Evolutionary conservation across 495 filamentous ascomycete species (phyloP).

Genomic region (Neurospora sp.): DNA sequence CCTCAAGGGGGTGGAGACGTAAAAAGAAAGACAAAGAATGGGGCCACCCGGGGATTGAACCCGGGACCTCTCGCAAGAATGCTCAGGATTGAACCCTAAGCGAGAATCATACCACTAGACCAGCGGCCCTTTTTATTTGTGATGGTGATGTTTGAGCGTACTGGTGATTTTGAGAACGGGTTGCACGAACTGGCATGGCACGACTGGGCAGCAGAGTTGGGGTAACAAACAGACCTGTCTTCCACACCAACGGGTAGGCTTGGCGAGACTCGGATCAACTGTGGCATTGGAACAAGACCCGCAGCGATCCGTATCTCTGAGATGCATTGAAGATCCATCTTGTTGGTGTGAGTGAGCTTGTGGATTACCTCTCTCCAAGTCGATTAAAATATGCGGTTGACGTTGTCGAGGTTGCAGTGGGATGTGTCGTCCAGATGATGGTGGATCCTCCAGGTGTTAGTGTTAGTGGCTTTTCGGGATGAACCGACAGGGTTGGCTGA

Average conservation of each 20-base stretch:
- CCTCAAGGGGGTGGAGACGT: background rate
- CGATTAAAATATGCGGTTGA: background rate
- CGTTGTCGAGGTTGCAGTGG: background rate
- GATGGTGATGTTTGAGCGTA: background rate
- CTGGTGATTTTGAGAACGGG: background rate
- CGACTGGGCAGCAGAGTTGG: too few species aligned
- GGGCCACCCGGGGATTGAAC: background rate
- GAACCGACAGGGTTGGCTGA: background rate
- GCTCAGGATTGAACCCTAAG: background rate
- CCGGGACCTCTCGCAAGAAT: background rate
- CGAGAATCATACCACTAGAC: background rate
- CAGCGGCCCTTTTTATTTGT: background rate
- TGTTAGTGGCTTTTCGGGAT: background rate
- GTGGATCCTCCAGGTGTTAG: background rate
- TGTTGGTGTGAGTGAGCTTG: background rate
- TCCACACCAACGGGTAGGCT: background rate
- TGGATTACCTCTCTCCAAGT: background rate
- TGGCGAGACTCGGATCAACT: background rate
- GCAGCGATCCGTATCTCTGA: background rate
- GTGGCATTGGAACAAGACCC: background rate
- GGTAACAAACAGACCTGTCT: too few species aligned
- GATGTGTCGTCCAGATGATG: background rate
- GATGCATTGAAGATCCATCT: background rate
- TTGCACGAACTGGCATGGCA: background rate
- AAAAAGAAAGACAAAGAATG: background rate